Evolutionary conservation across 768 basidiomycete genomes (phyloP), one percentile per base, ranked within the genome.

Genomic region (Ramaria sp.): DNA sequence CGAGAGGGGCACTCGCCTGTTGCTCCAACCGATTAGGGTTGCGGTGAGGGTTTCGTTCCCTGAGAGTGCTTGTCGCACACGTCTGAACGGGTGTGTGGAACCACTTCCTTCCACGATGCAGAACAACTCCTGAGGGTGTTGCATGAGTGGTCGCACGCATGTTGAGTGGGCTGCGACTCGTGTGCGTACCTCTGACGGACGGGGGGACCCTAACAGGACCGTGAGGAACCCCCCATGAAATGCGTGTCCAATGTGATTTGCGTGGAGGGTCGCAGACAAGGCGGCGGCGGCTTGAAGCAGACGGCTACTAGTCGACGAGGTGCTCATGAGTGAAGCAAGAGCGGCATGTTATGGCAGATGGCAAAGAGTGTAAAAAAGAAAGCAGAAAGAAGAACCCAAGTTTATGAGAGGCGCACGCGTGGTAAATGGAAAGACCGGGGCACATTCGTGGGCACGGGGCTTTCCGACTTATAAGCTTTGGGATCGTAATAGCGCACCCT

Each of bases 11-110:
- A 61, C 71, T 55, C 65, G 87, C 88, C 89, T 78, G 62, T 88
- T 87, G 54, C 82, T 88, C 88, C 88, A 90, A n/a, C 88, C 82
- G 0, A 88, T 87, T 60, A 82, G 76, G 12, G 78, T 82, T 20
- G 76, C 74, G 8, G 81, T 76, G 60, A 88, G 78, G 61, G 83
- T 77, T 32, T 79, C 75, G 62, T 72, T 81, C 27, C 77, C 78
- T 28, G 79, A 68, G 51, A 87, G 64, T 12, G 88, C 87, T 59
- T 89, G 85, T 55, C 88, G 81, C 44, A 88, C 85, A 56, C 83
- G 79, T 56, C 86, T 79, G 65, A 90, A 92, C 0, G 87, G 83
- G 65, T 90, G 82, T 0, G 74, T 67, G 41, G 69, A 66, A 34
- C 78, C 67, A n/a, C 82, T 79, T 44, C 81, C 81, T 67, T 90